Percentiles rank a stretch among this genome's conserved stretches.
These are phyloP conservation scores for Rosa persica DNA, from an alignment of 306 rosid species.

Conservation along the genomic window DNA sequence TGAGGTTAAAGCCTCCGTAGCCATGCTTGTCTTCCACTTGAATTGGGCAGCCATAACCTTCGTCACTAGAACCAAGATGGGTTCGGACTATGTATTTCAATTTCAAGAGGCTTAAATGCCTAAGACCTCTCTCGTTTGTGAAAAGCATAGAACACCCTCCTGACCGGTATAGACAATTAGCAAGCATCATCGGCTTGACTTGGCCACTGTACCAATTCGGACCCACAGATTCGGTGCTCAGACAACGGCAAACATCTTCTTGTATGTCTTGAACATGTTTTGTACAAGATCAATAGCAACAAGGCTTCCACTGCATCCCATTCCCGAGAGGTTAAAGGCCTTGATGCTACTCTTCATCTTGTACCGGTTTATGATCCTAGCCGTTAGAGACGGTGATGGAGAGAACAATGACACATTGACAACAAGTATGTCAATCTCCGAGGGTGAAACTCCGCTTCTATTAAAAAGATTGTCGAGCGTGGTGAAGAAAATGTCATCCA, in stretches of 20 bases:
- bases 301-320: conserved; percentile 88
- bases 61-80: conserved; percentile 68
- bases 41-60: conserved; percentile 70
- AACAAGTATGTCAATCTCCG: conserved; percentile 59
- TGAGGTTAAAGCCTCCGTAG: conserved; percentile 54
- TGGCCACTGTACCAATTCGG: conserved; percentile 81
- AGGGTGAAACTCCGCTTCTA: conserved; percentile 49
- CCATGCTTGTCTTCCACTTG: conserved; percentile 74
- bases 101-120: conserved; percentile 49
- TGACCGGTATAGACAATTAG: conserved; percentile 78
- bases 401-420: conserved; percentile 82
- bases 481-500: conserved; percentile 61
- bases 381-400: conserved; percentile 65
- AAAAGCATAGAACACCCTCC: conserved; percentile 80
- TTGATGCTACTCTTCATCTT: conserved; percentile 63
- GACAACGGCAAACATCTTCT: conserved; percentile 48
- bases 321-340: conserved; percentile 70
- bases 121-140: conserved; percentile 48
- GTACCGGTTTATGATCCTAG: conserved; percentile 72
- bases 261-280: conserved; percentile 49
- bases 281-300: conserved; percentile 72
- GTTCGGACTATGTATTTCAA: conserved; percentile 64
- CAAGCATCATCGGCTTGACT: conserved; percentile 66
- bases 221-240: conserved; percentile 77
- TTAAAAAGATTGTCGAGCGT: conserved; percentile 64